phyloP scores from a whole-genome alignment of 2,329 filamentous ascomycete species.

The Epichloe amarillans region DNA sequence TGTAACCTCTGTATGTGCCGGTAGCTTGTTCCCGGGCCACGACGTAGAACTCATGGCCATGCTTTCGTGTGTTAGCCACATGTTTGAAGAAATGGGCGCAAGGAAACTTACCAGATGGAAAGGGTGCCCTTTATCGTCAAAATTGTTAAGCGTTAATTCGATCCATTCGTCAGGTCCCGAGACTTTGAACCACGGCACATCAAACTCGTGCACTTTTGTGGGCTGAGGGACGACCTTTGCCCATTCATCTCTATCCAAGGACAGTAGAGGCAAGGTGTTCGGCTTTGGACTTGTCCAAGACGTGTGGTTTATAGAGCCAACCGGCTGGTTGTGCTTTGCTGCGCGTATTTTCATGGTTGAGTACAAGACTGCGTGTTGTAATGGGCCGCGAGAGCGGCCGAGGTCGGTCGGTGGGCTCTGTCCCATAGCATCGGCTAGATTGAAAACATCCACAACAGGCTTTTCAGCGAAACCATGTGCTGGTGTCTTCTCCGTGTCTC shows the following conservation, averaged over 20 bases:
- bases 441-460: not conserved
- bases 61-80: constrained; percentile 4
- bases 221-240: constrained; percentile 7
- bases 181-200: constrained; percentile 8
- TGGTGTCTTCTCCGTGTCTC: not conserved
- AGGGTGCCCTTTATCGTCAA: constrained; percentile 35
- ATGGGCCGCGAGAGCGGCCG: not conserved
- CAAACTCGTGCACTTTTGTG: constrained; percentile 6
- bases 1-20: constrained; percentile 7
- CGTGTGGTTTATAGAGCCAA: constrained; percentile 11
- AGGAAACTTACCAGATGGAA: constrained; percentile 29
- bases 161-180: constrained; percentile 23
- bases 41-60: constrained; percentile 10
- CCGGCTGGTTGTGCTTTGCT: constrained; percentile 10
- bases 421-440: constrained; percentile 2
- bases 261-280: constrained; percentile 7
- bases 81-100: not conserved
- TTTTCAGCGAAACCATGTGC: not conserved
- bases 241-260: constrained; percentile 7
- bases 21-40: constrained; percentile 5
- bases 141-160: constrained; percentile 35
- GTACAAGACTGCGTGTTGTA: constrained; percentile 10
- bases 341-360: constrained; percentile 10
- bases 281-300: constrained; percentile 9
- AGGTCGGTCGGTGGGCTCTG: not conserved